Percentiles rank a stretch among this genome's conserved stretches.
phyloP scores from a whole-genome alignment of 2,329 filamentous ascomycete genomes.

The Ceratocystis lukuohia region DNA sequence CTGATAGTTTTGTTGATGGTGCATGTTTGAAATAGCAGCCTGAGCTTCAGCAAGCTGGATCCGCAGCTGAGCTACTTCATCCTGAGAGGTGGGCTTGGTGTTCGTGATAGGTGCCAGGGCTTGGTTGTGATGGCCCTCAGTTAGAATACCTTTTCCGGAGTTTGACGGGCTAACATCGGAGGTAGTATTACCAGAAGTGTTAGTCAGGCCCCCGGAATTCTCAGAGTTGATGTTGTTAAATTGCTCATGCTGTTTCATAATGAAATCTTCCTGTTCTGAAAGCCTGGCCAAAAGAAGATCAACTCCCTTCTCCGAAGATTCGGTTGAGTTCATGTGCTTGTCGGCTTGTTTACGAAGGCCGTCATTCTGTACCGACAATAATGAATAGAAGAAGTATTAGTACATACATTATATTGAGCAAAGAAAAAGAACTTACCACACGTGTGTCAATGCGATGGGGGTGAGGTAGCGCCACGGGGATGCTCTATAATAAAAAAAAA shows the following conservation, averaged over 20 bases:
- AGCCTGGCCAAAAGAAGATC: constrained; percentile 49
- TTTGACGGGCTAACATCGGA: background rate
- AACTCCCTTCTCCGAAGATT: constrained; percentile 10
- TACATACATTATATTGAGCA: background rate
- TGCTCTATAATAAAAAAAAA: background rate
- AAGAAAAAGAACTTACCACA: background rate
- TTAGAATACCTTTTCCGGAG: background rate
- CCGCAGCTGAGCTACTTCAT: constrained; percentile 49
- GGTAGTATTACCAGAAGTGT: background rate
- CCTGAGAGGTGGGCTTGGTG: constrained; percentile 27
- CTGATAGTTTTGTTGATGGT: constrained; percentile 21
- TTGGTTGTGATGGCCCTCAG: background rate
- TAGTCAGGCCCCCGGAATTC: background rate
- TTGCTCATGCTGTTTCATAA: constrained; percentile 45
- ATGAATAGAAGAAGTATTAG: background rate
- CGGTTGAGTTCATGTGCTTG: background rate
- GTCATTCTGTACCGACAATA: background rate
- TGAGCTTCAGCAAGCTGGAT: constrained; percentile 62
- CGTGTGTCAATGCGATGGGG: constrained; percentile 1
- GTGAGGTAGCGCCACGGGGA: constrained; percentile 6
- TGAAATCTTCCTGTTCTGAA: constrained; percentile 46
- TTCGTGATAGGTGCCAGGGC: constrained; percentile 3
- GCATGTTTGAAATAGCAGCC: constrained; percentile 25
- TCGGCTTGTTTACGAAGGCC: constrained; percentile 3
- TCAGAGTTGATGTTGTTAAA: constrained; percentile 33